Evolutionary conservation across 2,329 filamentous ascomycete genomes (phyloP), one percentile per base, ranked within the genome.

Genomic region (Acrodontium crateriforme): DNA sequence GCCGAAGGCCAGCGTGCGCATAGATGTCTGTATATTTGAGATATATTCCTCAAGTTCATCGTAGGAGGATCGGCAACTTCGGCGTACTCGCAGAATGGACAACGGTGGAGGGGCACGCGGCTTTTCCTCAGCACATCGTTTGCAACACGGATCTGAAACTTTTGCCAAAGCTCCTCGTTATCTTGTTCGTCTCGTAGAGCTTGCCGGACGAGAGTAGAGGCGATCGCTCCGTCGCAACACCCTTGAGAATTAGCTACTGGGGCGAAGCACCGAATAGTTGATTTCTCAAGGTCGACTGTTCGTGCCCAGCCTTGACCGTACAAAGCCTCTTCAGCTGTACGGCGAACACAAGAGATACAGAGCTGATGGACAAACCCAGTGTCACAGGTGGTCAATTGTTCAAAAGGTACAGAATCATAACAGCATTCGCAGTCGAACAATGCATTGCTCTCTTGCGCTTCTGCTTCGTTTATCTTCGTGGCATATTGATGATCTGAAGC

Each of bases 231-330:
- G 9, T 65, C 48, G 43, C 89, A 95, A n/a, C n/a, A n/a, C n/a
- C n/a, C n/a, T n/a, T n/a, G n/a, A 3, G 57, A 59, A n/a, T 54
- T 49, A 2, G 69, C 62, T 27, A 76, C 68, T 0, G 82, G 74
- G 2, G 85, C 82, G n/a, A 92, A 68, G 49, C 89, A 95, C 35
- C 71, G 72, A 29, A 95, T 63, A 0, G 82, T 84, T 19, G 79
- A 79, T 19, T 65, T 71, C 33, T 74, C 66, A 16, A 71, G 55
- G 47, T 89, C 69, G 42, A 94, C 77, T 44, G 72, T 89, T 34
- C 78, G 74, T 27, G 73, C 70, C 82, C 87, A 94, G 28, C 82
- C 82, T 52, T 95, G 89, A 0, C 89, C 89, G 49, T 92, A 95
- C 0, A 95, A 61, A 2, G 85, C 84, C 50, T 95, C 87, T 27